Conservation (phyloP, 306 rosid genomes). For the Prunus mongolica region DNA sequence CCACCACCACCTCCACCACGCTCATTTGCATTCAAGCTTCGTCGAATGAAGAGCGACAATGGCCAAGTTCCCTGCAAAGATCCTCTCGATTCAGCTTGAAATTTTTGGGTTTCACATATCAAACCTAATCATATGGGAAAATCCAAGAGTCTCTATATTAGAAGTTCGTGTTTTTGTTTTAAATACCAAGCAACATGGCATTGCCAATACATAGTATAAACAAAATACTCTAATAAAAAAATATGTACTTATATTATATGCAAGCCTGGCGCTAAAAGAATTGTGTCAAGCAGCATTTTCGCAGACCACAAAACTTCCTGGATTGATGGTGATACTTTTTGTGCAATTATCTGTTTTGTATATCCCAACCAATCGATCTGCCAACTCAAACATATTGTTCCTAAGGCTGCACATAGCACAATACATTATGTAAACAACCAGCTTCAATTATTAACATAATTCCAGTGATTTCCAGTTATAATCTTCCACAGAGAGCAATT, state of each 20-base stretch:
- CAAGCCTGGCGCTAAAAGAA: neutral
- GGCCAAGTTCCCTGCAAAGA: neutral
- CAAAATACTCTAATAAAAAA: too few relatives aligned
- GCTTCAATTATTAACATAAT: neutral
- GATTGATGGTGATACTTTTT: constrained; percentile 87
- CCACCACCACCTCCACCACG: neutral
- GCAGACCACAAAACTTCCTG: constrained; percentile 68
- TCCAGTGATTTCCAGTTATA: neutral
- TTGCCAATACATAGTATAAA: too few relatives aligned
- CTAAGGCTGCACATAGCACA: constrained; percentile 55
- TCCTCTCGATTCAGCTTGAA: constrained; percentile 24
- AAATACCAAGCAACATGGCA: too few relatives aligned
- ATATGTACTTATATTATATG: too few relatives aligned
- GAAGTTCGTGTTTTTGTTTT: neutral
- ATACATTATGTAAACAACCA: constrained; percentile 11
- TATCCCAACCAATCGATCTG: constrained; percentile 90
- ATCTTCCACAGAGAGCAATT: neutral
- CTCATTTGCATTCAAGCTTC: constrained; percentile 32
- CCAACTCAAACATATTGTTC: constrained; percentile 97
- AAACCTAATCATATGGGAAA: neutral
- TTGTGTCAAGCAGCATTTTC: constrained; percentile 54
- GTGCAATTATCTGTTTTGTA: constrained; percentile 95
- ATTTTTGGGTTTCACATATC: neutral
- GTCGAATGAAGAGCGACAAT: constrained; percentile 24
- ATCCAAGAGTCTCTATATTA: neutral